Evolutionary conservation across 148 eudicot genomes (phyloP), one percentile per base, ranked within the genome.

Genomic region (Arctostaphylos glauca): DNA sequence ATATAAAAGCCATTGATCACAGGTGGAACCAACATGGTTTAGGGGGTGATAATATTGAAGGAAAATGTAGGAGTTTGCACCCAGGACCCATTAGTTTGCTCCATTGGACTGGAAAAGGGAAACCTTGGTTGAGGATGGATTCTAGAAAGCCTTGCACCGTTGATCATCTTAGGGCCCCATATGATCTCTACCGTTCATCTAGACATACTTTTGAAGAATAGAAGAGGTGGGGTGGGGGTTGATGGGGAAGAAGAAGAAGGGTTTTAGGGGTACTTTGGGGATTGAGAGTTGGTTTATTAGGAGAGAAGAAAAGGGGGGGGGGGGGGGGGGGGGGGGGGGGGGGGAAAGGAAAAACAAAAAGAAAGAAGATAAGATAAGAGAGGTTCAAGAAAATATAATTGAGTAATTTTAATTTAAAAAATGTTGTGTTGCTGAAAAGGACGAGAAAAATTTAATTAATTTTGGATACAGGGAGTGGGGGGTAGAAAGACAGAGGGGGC

Each of bases 41-140:
- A 0, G 89, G 89, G 87, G 89, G 89, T 5, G 89, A 87, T 55
- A 87, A 87, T 49, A 52, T 87, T 15, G 79, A 82, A 81, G 89
- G 89, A 2, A 87, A 83, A 21, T 85, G 89, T 59, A 60, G 89
- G 76, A 71, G 78, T 9, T 58, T 87, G 70, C 89, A 87, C 62
- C 85, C 86, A 0, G 89, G 89, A 0, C 87, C 89, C 0, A 81
- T 87, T 3, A 85, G 87, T 60, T 48, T 87, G 2, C 80, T 87
- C 44, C 89, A 87, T 73, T 87, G 89, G 89, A 85, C 86, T 25
- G 89, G 89, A 2, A 87, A 85, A 50, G 89, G 89, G 64, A 87
- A 87, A 76, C 89, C 89, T 14, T 87, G 89, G 89, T 44, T 87
- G 54, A 80, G 89, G 72, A 23, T 87, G 50, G 89, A 87, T 21